Evolutionary conservation across 2,329 filamentous ascomycete genomes (phyloP).

Genomic region (Cladosporium oxysporum): DNA sequence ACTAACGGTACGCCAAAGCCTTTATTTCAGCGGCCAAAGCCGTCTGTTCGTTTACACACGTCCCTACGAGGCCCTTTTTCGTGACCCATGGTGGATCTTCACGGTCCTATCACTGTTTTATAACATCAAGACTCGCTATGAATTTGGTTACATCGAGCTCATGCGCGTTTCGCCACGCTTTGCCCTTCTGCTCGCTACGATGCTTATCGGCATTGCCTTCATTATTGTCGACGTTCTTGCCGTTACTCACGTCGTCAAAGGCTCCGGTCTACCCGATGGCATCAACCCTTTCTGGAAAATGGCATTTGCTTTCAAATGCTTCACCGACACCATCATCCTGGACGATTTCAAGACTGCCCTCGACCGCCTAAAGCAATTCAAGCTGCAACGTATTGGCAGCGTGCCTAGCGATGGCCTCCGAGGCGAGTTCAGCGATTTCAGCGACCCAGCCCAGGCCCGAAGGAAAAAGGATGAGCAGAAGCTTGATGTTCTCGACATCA

Average conservation of each 20-base stretch:
- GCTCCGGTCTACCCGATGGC: slow-evolving; percentile 46
- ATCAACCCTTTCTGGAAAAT: slow-evolving; percentile 69
- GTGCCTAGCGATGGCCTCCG: slow-evolving; percentile 31
- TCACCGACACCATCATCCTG: slow-evolving; percentile 66
- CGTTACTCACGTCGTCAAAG: slow-evolving; percentile 48
- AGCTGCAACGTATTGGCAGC: slow-evolving; percentile 39
- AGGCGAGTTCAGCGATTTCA: slow-evolving; percentile 27
- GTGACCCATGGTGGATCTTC: slow-evolving; percentile 70
- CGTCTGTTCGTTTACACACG: slow-evolving; percentile 56
- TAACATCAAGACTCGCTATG: slow-evolving; percentile 64
- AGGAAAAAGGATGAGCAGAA: slow-evolving; percentile 25
- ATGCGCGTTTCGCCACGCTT: slow-evolving; percentile 64
- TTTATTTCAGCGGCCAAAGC: slow-evolving; percentile 53
- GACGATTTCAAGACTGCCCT: slow-evolving; percentile 67
- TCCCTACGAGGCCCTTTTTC: slow-evolving; percentile 62
- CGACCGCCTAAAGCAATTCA: slow-evolving; percentile 49
- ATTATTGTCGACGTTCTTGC: slow-evolving; percentile 63
- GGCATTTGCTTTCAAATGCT: slow-evolving; percentile 66
- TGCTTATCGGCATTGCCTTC: slow-evolving; percentile 62
- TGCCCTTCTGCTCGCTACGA: slow-evolving; percentile 61
- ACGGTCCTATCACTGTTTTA: slow-evolving; percentile 61
- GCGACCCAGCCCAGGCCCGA: slow-evolving; percentile 30
- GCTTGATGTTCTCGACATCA: slow-evolving; percentile 19
- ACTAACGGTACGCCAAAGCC: slow-evolving; percentile 23
- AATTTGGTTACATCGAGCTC: slow-evolving; percentile 57